Evolutionary conservation across 176 grass and related monocot species (phyloP).

Genomic region (Musa acuminata): DNA sequence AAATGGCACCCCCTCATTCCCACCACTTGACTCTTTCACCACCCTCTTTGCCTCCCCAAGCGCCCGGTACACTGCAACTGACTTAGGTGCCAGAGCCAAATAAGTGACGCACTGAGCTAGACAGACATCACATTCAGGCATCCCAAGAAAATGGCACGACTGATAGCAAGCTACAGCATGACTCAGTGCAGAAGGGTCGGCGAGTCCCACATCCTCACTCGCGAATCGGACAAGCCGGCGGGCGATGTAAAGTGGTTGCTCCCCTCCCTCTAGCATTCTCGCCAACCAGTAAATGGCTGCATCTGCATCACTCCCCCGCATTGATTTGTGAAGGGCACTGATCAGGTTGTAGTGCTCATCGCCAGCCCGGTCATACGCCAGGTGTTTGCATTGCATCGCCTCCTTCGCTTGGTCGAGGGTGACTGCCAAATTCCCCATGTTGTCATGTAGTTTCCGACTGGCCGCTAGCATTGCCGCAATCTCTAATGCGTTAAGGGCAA

Average conservation of each 20-base stretch:
- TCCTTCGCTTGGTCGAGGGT: conserved; percentile 36
- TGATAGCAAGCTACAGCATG: conserved; percentile 43
- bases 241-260: conserved; percentile 40
- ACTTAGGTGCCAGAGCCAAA: conserved; percentile 36
- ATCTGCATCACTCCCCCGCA: conserved; percentile 35
- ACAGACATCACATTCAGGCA: conserved; percentile 50
- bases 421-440: conserved; percentile 2
- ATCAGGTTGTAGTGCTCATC: conserved; percentile 52
- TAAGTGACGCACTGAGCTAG: conserved; percentile 37
- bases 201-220: conserved; percentile 39
- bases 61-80: conserved; percentile 32
- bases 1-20: conserved; percentile 39
- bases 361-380: conserved; percentile 38
- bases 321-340: conserved; percentile 46
- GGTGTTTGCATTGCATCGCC: conserved; percentile 46
- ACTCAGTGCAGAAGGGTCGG: conserved; percentile 29
- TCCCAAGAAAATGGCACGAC: conserved; percentile 41
- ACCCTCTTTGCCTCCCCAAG: conserved; percentile 32
- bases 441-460: not conserved
- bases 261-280: conserved; percentile 41
- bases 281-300: conserved; percentile 44
- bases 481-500: conserved; percentile 39
- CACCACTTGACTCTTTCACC: conserved; percentile 28
- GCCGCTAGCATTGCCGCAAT: conserved; percentile 20
- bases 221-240: conserved; percentile 40